Evolutionary conservation across 495 filamentous ascomycete genomes (phyloP).

Genomic region (Penicillium herquei): DNA sequence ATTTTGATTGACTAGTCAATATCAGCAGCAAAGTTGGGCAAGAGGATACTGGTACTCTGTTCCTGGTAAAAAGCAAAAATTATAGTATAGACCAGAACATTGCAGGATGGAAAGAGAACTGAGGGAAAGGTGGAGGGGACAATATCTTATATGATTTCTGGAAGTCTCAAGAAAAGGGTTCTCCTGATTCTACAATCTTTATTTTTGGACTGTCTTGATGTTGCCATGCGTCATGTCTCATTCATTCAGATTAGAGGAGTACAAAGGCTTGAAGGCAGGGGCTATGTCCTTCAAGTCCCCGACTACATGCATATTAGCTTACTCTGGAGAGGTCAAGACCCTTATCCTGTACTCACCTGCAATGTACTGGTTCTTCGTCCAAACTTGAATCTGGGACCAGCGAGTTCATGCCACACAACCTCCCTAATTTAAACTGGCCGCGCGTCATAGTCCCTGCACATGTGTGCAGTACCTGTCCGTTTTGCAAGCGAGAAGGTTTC

Average conservation of each 20-base stretch:
- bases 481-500: slow-evolving; percentile 10
- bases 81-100: background rate
- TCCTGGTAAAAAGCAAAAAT: background rate
- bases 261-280: slow-evolving; percentile 15
- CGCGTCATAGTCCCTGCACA: slow-evolving; percentile 21
- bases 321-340: background rate
- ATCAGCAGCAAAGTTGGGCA: background rate
- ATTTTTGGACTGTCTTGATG: slow-evolving; percentile 17
- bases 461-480: slow-evolving; percentile 20
- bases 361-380: slow-evolving; percentile 10
- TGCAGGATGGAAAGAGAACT: slow-evolving; percentile 3
- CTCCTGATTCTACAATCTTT: slow-evolving; percentile 8
- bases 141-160: slow-evolving; percentile 16
- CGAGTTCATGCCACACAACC: slow-evolving; percentile 17
- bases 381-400: slow-evolving; percentile 11
- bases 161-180: background rate
- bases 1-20: slow-evolving; percentile 10
- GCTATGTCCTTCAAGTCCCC: slow-evolving; percentile 4
- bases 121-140: background rate
- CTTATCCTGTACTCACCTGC: slow-evolving; percentile 3
- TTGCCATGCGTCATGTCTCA: slow-evolving; percentile 17
- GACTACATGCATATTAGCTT: background rate
- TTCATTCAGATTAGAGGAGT: slow-evolving; percentile 14
- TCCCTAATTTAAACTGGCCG: slow-evolving; percentile 17
- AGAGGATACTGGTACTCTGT: background rate